These are phyloP conservation scores for Brassica hybrid DNA, from an alignment of 441 rosid species.

Conservation along the genomic window DNA sequence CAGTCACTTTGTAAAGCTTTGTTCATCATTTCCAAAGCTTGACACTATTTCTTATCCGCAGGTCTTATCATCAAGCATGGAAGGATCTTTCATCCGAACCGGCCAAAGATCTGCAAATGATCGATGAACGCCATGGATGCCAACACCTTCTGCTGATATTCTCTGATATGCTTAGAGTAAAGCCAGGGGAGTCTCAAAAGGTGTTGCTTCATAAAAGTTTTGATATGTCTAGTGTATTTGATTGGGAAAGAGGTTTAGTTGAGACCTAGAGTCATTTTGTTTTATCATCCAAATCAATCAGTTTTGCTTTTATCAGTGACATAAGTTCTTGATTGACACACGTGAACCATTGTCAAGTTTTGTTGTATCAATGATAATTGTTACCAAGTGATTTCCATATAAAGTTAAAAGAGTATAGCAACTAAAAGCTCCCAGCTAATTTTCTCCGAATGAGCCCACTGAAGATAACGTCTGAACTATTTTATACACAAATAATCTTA, in stretches of 20 bases:
- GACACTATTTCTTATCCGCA: conserved; percentile 31
- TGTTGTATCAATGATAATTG: conserved; percentile 6
- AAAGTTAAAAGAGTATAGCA: no score
- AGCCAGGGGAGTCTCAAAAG: conserved; percentile 43
- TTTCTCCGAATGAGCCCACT: background rate
- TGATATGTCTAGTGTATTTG: conserved; percentile 50
- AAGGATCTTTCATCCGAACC: conserved; percentile 54
- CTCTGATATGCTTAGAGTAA: conserved; percentile 52
- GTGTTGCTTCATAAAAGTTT: conserved; percentile 43
- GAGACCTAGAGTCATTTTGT: conserved; percentile 41
- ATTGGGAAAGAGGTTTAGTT: conserved; percentile 63
- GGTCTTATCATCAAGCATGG: conserved; percentile 83
- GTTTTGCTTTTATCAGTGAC: conserved; percentile 18
- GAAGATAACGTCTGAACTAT: background rate
- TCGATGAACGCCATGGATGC: conserved; percentile 70
- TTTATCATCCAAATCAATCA: conserved; percentile 19
- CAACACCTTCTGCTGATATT: conserved; percentile 58
- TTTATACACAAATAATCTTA: no score
- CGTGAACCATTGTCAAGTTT: conserved; percentile 3
- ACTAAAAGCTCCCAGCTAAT: no score
- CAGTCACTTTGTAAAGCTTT: conserved; percentile 3
- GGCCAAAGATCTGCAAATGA: conserved; percentile 48
- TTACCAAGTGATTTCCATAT: no score
- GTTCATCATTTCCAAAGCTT: conserved; percentile 12
- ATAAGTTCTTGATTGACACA: background rate